These are phyloP conservation scores for Pinus tabuliformis DNA, from an alignment of 75 land plant genomes.

Conservation along the genomic window DNA sequence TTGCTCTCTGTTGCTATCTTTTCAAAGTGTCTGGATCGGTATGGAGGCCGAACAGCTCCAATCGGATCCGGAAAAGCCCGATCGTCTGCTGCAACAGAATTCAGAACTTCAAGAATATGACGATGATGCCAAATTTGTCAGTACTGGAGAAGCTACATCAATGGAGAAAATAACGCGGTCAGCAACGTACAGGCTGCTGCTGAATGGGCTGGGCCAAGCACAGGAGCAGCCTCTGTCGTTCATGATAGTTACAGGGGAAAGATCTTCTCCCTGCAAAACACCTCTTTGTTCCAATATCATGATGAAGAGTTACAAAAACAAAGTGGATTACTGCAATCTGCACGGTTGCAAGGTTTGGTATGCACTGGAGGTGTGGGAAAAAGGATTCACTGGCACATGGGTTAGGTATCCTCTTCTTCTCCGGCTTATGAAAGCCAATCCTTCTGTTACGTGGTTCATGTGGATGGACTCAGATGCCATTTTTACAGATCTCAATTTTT, in stretches of 20 bases:
- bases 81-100: no score
- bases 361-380: slow-evolving; percentile 14
- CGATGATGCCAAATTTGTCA: neutral
- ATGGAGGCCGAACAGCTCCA: neutral
- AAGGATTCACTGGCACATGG: slow-evolving; percentile 22
- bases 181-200: neutral
- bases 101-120: neutral
- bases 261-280: slow-evolving; percentile 8
- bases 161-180: neutral
- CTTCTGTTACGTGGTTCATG: slow-evolving; percentile 24
- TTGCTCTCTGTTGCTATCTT: neutral
- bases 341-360: slow-evolving; percentile 32
- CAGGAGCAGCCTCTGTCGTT: neutral
- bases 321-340: slow-evolving; percentile 38
- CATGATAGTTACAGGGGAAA: slow-evolving; percentile 20
- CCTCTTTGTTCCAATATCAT: slow-evolving; percentile 12
- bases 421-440: slow-evolving; percentile 12
- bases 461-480: slow-evolving; percentile 37
- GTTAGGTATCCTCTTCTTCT: slow-evolving; percentile 20
- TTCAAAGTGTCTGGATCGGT: neutral
- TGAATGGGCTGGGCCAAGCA: neutral
- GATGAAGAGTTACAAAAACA: slow-evolving; percentile 31
- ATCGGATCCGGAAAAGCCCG: no score
- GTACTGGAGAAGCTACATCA: neutral
- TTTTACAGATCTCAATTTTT: slow-evolving; percentile 26